These are phyloP conservation scores for Psilocybe cyanescens DNA, from an alignment of 768 basidiomycete species.

Conservation along the genomic window DNA sequence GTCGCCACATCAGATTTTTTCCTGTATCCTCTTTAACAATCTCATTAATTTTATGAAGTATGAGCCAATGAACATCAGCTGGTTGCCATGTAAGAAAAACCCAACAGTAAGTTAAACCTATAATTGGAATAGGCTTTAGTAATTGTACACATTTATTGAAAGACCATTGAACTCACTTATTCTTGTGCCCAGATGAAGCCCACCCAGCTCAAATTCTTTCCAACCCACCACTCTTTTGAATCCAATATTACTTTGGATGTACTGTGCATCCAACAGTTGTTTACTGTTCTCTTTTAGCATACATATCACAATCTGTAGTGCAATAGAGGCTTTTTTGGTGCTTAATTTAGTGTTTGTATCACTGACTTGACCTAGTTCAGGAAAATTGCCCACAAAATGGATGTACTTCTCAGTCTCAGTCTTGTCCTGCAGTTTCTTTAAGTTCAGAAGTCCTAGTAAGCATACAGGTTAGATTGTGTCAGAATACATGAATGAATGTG, in stretches of 20 bases:
- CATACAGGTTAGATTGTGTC: background rate
- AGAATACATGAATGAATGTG: background rate
- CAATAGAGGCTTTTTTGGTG: background rate
- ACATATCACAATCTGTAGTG: constrained; percentile 26
- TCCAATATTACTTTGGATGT: constrained; percentile 30
- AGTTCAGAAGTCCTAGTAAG: constrained; percentile 3
- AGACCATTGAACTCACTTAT: constrained; percentile 2
- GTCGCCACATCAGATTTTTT: constrained; percentile 10
- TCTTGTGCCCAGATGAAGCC: constrained; percentile 2
- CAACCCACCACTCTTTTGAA: constrained; percentile 31
- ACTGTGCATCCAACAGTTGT: constrained; percentile 20
- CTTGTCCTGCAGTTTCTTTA: constrained; percentile 8
- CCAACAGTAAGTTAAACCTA: constrained; percentile 16
- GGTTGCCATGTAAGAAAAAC: constrained; percentile 12
- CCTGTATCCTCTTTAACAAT: constrained; percentile 18
- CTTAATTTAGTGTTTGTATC: background rate
- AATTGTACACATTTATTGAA: background rate
- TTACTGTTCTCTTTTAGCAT: constrained; percentile 26
- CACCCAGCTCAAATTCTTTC: constrained; percentile 27
- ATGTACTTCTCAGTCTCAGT: constrained; percentile 2
- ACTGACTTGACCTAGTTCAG: background rate
- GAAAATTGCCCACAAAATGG: background rate
- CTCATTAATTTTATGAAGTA: constrained; percentile 18
- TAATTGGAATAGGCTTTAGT: background rate
- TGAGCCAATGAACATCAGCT: constrained; percentile 8